Conservation (phyloP, 169 alveolate genomes). For the Babesia sp. region DNA sequence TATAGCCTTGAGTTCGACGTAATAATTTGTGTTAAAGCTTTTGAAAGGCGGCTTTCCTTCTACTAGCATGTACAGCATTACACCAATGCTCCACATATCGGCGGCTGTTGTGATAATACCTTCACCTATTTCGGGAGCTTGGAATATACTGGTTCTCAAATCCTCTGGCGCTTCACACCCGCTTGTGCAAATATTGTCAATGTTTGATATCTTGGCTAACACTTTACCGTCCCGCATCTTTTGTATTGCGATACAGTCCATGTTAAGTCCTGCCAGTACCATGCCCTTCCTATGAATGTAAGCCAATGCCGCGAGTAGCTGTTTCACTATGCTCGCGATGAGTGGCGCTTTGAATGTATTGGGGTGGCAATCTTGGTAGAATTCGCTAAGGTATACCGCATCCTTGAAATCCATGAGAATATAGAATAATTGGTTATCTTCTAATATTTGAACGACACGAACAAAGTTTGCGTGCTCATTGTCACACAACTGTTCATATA, state of each 20-base stretch:
- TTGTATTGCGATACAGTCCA: slow-evolving; percentile 65
- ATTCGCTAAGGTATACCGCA: slow-evolving; percentile 35
- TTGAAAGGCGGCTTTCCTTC: slow-evolving; percentile 70
- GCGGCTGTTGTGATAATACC: slow-evolving; percentile 58
- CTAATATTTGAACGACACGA: slow-evolving; percentile 42
- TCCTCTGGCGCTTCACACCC: neutral
- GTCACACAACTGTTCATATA: slow-evolving; percentile 45
- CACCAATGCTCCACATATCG: slow-evolving; percentile 74
- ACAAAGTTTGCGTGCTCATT: slow-evolving; percentile 32
- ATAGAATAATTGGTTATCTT: slow-evolving; percentile 32
- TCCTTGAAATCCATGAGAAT: slow-evolving; percentile 36
- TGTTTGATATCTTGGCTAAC: slow-evolving; percentile 5
- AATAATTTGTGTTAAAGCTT: neutral
- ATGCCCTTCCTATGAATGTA: slow-evolving; percentile 68
- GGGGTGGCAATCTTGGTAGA: slow-evolving; percentile 56
- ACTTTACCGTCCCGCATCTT: neutral
- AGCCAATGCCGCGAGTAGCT: slow-evolving; percentile 63
- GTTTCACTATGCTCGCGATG: slow-evolving; percentile 62
- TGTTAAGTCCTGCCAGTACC: slow-evolving; percentile 61
- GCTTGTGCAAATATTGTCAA: slow-evolving; percentile 47
- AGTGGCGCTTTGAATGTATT: slow-evolving; percentile 47
- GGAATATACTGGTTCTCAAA: neutral
- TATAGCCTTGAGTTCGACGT: neutral
- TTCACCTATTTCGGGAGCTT: slow-evolving; percentile 68
- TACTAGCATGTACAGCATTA: slow-evolving; percentile 62